These are phyloP conservation scores for Boletus insuetus DNA, from an alignment of 768 basidiomycete species.

Conservation along the genomic window DNA sequence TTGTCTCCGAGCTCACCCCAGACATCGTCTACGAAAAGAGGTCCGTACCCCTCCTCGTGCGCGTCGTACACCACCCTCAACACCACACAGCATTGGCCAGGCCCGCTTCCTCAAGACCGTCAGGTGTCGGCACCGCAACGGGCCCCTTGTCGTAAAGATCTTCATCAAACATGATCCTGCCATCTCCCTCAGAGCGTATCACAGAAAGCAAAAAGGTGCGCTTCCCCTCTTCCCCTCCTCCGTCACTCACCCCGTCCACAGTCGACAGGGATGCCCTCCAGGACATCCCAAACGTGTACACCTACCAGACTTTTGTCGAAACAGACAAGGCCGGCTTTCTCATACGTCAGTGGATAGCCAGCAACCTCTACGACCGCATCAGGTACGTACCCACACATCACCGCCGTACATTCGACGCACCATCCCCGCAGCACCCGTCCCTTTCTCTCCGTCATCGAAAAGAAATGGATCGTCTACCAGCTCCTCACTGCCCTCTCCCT, in stretches of 20 bases:
- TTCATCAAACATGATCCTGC: conserved; percentile 94
- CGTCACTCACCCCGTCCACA: conserved; percentile 29
- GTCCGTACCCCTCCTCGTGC: conserved; percentile 39
- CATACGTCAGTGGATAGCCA: conserved; percentile 91
- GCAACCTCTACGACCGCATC: conserved; percentile 94
- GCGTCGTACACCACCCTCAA: background rate
- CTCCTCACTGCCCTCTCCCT: conserved; percentile 82
- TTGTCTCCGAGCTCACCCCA: conserved; percentile 81
- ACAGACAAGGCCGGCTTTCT: conserved; percentile 96
- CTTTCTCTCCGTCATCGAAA: conserved; percentile 87
- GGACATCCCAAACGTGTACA: conserved; percentile 87
- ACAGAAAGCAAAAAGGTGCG: conserved; percentile 74
- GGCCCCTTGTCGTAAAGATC: conserved; percentile 87
- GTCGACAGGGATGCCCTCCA: conserved; percentile 82
- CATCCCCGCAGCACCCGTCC: conserved; percentile 75
- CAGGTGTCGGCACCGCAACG: conserved; percentile 80
- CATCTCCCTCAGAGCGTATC: conserved; percentile 70
- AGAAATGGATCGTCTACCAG: conserved; percentile 98
- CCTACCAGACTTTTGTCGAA: conserved; percentile 86
- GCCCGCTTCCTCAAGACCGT: conserved; percentile 67
- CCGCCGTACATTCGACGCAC: background rate
- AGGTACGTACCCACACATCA: conserved; percentile 54
- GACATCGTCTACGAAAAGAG: conserved; percentile 93
- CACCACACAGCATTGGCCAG: conserved; percentile 25
- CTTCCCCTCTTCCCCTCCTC: rapidly evolving